Conservation (phyloP, 179 eudicot genomes). For the Nepenthes alata region DNA sequence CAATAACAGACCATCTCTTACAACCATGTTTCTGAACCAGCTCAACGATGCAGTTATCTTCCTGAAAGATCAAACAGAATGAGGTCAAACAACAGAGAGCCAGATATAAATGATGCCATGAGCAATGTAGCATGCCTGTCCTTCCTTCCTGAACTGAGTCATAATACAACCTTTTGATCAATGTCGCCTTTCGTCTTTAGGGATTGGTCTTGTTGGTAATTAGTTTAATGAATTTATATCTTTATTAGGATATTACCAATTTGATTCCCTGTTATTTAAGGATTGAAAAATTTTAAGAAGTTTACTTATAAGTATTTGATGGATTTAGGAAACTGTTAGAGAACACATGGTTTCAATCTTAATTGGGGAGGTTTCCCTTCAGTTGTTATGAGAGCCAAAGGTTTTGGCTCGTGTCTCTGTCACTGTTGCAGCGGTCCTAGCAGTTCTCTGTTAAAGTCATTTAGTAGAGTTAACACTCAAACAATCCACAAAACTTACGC, state of each 20-base stretch:
- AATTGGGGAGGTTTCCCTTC: no score
- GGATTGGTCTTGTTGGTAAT: background rate
- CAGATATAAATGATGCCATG: background rate
- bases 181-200: background rate
- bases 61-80: constrained; percentile 30
- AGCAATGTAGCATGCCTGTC: background rate
- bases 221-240: no score
- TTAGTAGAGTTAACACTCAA: no score
- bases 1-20: constrained; percentile 79
- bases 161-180: no score
- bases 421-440: no score
- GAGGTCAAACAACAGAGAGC: background rate
- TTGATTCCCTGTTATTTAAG: no score
- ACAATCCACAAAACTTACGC: no score
- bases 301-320: background rate
- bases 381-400: no score
- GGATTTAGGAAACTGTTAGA: background rate
- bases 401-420: no score
- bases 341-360: background rate
- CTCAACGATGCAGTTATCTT: constrained; percentile 68
- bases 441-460: no score
- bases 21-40: constrained; percentile 65
- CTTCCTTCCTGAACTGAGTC: background rate
- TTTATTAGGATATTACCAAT: background rate
- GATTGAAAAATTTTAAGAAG: background rate